These are phyloP conservation scores for Phaeosphaeriaceae sp. DNA, from an alignment of 2,329 filamentous ascomycete species.

Conservation along the genomic window DNA sequence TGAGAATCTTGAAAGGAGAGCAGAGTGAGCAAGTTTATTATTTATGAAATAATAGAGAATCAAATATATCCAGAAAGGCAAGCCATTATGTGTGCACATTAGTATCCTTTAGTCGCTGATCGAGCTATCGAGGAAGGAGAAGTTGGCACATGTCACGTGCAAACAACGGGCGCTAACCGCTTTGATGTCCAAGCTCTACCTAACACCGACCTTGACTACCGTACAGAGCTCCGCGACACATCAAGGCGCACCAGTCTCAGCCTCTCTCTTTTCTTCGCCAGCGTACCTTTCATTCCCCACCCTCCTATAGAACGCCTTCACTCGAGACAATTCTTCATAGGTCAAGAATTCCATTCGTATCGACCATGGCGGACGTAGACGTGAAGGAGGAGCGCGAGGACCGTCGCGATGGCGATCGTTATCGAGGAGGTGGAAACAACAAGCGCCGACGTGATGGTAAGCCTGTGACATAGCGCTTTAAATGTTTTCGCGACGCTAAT, in stretches of 20 bases:
- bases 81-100: too few species aligned
- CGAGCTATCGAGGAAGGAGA: too few species aligned
- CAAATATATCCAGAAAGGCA: too few species aligned
- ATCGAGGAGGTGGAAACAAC: conserved; percentile 34
- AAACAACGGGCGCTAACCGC: not conserved
- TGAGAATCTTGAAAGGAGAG: too few species aligned
- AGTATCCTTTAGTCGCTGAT: too few species aligned
- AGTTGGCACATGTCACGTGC: too few species aligned
- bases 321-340: conserved; percentile 16
- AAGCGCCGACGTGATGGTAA: conserved; percentile 44
- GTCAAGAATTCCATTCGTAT: conserved; percentile 15
- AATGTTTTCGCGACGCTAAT: conserved; percentile 7
- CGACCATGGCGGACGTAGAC: conserved; percentile 39
- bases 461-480: conserved; percentile 2
- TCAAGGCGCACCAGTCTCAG: conserved; percentile 5
- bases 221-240: conserved; percentile 24
- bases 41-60: too few species aligned
- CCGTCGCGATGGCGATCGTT: conserved; percentile 32
- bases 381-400: conserved; percentile 40
- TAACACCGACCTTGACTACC: conserved; percentile 22
- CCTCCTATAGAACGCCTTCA: conserved; percentile 10
- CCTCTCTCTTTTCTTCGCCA: not conserved
- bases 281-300: conserved; percentile 1
- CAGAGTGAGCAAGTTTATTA: too few species aligned
- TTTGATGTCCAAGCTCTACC: conserved; percentile 2